phyloP scores from a whole-genome alignment of 2,329 filamentous ascomycete species.

The Colletotrichum endophyticum region DNA sequence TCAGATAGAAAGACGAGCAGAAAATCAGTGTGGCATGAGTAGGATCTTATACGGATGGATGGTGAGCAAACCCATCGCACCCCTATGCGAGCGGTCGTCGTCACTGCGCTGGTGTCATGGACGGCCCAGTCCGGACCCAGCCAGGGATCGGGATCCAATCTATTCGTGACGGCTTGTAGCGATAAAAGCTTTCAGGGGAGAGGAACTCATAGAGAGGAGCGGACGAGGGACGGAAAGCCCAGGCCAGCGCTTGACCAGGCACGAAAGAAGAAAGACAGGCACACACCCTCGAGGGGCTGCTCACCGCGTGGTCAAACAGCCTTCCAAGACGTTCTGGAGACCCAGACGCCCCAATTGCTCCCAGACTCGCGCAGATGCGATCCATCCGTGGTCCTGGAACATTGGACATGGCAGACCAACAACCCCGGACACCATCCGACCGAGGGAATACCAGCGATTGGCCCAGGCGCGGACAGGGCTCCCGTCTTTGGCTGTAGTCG shows the following conservation, averaged over 20 bases:
- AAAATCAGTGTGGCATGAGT: background rate
- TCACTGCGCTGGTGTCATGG: background rate
- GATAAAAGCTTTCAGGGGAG: conserved; percentile 10
- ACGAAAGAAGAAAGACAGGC: background rate
- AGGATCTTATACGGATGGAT: conserved; percentile 15
- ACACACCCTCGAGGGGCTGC: background rate
- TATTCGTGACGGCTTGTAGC: conserved; percentile 10
- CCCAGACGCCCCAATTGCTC: background rate
- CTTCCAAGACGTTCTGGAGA: background rate
- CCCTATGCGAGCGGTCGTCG: background rate
- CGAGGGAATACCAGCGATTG: conserved; percentile 11
- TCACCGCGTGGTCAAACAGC: background rate
- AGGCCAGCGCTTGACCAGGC: background rate
- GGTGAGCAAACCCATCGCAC: background rate
- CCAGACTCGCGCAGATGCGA: background rate
- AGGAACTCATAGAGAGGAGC: background rate
- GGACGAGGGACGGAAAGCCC: background rate
- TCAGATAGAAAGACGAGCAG: background rate
- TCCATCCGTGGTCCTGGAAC: conserved; percentile 12
- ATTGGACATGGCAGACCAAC: background rate
- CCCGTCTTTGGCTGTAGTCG: conserved; percentile 7
- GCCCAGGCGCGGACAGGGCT: background rate
- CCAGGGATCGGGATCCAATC: conserved; percentile 2
- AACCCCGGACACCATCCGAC: background rate
- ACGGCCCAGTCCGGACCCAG: conserved; percentile 4